Evolutionary conservation across 345 rosid genomes (phyloP).

Genomic region (Lepidium africanum): DNA sequence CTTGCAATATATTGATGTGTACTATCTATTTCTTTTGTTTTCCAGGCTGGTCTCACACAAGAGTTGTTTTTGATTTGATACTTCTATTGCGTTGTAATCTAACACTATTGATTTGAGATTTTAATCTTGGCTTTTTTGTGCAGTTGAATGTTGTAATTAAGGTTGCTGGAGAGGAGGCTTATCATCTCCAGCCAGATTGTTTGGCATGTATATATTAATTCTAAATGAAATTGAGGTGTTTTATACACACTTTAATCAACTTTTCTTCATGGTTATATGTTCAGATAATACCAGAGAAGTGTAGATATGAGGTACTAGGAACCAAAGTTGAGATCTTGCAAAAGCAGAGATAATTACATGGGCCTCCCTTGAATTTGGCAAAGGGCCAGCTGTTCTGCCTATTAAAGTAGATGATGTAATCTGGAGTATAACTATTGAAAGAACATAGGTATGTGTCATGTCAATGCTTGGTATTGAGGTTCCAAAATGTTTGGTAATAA

Average conservation of each 20-base stretch:
- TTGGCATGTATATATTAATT: slow-evolving; percentile 41
- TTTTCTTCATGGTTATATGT: background rate
- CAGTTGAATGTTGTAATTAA: slow-evolving; percentile 61
- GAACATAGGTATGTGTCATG: no score
- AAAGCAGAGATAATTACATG: slow-evolving; percentile 58
- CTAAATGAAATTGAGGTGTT: background rate
- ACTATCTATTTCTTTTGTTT: no score
- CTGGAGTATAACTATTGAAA: no score
- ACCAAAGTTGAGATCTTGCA: slow-evolving; percentile 67
- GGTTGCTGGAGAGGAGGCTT: slow-evolving; percentile 51
- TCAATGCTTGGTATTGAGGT: no score
- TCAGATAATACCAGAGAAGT: slow-evolving; percentile 58
- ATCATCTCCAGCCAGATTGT: slow-evolving; percentile 62
- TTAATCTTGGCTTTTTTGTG: slow-evolving; percentile 10
- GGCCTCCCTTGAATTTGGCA: slow-evolving; percentile 57
- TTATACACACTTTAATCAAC: background rate
- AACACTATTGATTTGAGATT: background rate
- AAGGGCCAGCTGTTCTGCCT: slow-evolving; percentile 32
- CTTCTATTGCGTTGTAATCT: background rate
- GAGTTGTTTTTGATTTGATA: no score
- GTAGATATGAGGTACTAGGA: slow-evolving; percentile 42
- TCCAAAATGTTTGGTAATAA: no score
- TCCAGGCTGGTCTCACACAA: no score
- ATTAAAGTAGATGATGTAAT: no score
- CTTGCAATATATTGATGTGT: no score